Evolutionary conservation across 441 rosid genomes (phyloP), one percentile per base, ranked within the genome.

Genomic region (Hura crepitans): DNA sequence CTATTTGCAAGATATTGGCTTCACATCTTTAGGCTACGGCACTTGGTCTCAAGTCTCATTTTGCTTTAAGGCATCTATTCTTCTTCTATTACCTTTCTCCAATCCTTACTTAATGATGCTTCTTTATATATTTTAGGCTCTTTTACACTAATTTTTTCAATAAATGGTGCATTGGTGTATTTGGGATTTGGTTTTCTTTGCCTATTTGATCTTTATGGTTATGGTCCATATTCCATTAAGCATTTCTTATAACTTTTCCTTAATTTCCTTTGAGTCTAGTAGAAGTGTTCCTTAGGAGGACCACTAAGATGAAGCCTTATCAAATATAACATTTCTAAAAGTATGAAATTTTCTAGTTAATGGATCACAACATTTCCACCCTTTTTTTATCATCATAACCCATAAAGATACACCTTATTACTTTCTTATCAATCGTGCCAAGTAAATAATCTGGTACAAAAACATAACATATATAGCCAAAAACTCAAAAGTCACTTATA

Each of bases 261-360:
- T 50, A 4, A 39, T 39, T 39, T 39, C 43, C 11, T 39, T 39
- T 39, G 1, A 39, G 9, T 39, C 43, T 39, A 3, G 7, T 3
- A 39, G 55, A 1, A n/a, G 6, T 18, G 5, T 3, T n/a, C n/a
- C 55, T 50, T 50, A 6, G 2, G 55, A 50, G 2, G 23, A 11
- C 55, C 55, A 50, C 23, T 17, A 50, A 17, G 23, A 50, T 18
- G 55, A 50, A 11, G 55, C 61, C 18, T 72, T 56, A 53, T 72
- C 31, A 50, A 73, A 61, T 1, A 59, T 6, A 0, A 60, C 35
- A 35, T 59, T 42, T 20, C n/a, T 28, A 8, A 33, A 39, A 0
- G 18, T 18, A 4, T 49, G 18, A 4, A 39, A 67, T 8, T 0
- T 2, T 0, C 12, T 10, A 2, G 10, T 39, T 0, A 23, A 42